Conservation (phyloP, 2,329 filamentous ascomycete species). For the Colletotrichum trifolii region DNA sequence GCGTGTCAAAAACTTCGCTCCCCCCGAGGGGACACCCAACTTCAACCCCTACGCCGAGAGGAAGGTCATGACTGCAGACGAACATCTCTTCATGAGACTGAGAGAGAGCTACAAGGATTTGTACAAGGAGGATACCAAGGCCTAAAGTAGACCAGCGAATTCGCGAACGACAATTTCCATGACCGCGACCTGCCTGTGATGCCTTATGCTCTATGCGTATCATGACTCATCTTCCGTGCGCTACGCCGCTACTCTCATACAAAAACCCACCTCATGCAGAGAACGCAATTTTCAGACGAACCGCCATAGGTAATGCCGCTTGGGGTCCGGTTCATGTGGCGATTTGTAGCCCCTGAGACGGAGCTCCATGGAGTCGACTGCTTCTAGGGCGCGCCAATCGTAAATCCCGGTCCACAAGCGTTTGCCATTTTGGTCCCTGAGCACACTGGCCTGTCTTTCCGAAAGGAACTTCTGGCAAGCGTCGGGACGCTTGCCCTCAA, state of each 20-base stretch:
- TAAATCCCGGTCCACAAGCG: conserved; percentile 55
- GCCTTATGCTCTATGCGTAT: neutral
- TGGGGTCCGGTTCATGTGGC: conserved; percentile 47
- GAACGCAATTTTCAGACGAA: conserved; percentile 45
- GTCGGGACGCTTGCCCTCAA: conserved; percentile 47
- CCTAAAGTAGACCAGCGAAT: neutral
- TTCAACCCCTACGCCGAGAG: conserved; percentile 62
- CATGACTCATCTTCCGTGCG: neutral
- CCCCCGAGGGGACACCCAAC: conserved; percentile 44
- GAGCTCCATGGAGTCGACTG: conserved; percentile 53
- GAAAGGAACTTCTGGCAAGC: conserved; percentile 48
- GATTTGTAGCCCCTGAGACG: conserved; percentile 27
- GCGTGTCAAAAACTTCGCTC: conserved; percentile 58
- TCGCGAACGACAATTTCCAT: neutral
- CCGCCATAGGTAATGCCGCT: conserved; percentile 57
- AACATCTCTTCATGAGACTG: conserved; percentile 72
- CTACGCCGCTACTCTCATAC: conserved; percentile 7
- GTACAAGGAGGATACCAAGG: conserved; percentile 56
- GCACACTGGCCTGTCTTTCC: conserved; percentile 45
- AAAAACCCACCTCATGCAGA: conserved; percentile 9
- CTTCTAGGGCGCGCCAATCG: conserved; percentile 59
- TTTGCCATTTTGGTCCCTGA: conserved; percentile 42
- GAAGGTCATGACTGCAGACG: conserved; percentile 70
- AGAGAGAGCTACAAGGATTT: conserved; percentile 67
- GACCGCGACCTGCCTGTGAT: neutral